A percentile compares a stretch with the other conserved stretches of the same genome.
Conservation (phyloP, 2,329 filamentous ascomycete species). For the Blumeria hordei region DNA sequence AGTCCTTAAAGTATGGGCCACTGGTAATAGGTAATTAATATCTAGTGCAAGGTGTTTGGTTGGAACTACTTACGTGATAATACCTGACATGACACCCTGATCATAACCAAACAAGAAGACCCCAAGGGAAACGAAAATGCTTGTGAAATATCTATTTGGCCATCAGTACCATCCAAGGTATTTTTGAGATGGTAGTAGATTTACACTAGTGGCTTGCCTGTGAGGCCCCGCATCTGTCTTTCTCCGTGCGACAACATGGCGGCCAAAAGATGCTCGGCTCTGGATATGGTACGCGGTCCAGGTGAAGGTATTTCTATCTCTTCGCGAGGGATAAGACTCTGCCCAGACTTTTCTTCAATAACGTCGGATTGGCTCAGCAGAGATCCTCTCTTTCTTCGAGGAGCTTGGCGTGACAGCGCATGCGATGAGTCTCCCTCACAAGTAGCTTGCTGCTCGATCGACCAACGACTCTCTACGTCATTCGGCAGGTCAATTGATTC, state of each 20-base stretch:
- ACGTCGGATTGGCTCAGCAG: constrained; percentile 26
- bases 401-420: constrained; percentile 14
- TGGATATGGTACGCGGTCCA: constrained; percentile 34
- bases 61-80: constrained; percentile 32
- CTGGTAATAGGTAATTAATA: constrained; percentile 21
- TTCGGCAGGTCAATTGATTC: background rate
- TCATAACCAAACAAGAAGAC: constrained; percentile 82
- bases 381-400: constrained; percentile 39
- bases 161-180: constrained; percentile 3
- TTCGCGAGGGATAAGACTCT: constrained; percentile 32
- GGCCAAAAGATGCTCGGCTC: constrained; percentile 46
- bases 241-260: constrained; percentile 67
- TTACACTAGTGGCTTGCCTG: constrained; percentile 84
- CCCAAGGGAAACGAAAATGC: constrained; percentile 66
- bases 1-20: constrained; percentile 68
- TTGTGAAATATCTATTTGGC: constrained; percentile 61
- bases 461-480: background rate
- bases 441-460: background rate
- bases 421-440: background rate
- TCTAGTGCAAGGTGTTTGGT: background rate
- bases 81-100: constrained; percentile 67
- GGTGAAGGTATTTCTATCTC: constrained; percentile 62
- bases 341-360: constrained; percentile 20
- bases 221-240: constrained; percentile 65
- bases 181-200: constrained; percentile 9